phyloP scores from a whole-genome alignment of 129 eudicot species.

The Arctium minus region DNA sequence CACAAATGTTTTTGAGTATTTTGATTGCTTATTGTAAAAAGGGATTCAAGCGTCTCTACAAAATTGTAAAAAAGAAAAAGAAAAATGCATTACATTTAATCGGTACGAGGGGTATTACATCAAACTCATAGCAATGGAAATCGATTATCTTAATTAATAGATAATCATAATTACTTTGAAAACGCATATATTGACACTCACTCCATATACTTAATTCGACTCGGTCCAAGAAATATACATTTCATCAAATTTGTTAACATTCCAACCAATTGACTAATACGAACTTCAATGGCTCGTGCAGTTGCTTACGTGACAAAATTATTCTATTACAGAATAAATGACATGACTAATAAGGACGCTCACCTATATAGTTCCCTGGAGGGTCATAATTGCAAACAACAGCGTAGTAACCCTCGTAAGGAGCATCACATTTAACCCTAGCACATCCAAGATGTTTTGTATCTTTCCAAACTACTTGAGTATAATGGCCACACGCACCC shows the following conservation, averaged over 20 bases:
- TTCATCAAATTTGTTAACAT: background rate
- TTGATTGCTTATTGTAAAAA: no score
- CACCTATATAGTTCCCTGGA: constrained; percentile 54
- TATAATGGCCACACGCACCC: constrained; percentile 51
- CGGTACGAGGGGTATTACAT: no score
- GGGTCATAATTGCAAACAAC: constrained; percentile 63
- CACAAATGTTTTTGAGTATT: no score
- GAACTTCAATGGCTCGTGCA: background rate
- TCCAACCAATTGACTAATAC: background rate
- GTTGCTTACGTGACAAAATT: background rate
- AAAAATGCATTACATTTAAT: no score
- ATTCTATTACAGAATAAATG: background rate
- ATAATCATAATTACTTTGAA: no score
- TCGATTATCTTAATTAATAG: no score
- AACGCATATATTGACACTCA: no score
- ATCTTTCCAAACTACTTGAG: constrained; percentile 54
- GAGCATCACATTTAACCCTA: constrained; percentile 31
- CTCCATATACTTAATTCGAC: no score
- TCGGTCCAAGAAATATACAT: no score
- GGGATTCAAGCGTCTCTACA: no score
- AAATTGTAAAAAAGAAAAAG: no score
- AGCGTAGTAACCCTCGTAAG: constrained; percentile 28
- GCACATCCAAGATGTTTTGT: constrained; percentile 53
- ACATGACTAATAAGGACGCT: background rate
- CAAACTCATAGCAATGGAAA: no score